phyloP scores from a whole-genome alignment of 139 green algal species.

The Astrephomene gubernaculifera region DNA sequence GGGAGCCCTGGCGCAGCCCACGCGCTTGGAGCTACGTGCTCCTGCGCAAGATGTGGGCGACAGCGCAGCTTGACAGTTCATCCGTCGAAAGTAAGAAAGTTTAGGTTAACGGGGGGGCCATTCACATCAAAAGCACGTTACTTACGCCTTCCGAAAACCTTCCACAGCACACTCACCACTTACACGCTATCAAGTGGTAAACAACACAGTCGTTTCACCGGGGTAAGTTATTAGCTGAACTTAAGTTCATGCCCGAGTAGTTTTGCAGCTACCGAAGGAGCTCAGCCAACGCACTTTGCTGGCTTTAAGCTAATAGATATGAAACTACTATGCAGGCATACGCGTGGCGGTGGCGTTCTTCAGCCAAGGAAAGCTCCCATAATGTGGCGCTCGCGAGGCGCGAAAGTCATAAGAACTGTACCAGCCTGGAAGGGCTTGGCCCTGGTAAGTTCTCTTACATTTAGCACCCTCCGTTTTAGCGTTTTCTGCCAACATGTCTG shows the following conservation, averaged over 20 bases:
- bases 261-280: too few relatives aligned
- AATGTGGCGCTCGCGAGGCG: constrained; percentile 8
- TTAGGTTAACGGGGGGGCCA: background rate
- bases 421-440: background rate
- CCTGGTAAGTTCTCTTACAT: background rate
- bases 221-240: background rate
- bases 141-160: background rate
- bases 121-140: background rate
- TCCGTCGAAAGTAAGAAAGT: background rate
- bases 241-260: background rate
- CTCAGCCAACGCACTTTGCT: too few relatives aligned
- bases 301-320: too few relatives aligned
- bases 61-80: too few relatives aligned
- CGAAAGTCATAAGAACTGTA: background rate
- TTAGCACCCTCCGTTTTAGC: background rate
- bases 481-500: too few relatives aligned
- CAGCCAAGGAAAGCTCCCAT: background rate
- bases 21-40: background rate
- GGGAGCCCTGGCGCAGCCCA: background rate
- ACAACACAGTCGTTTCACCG: background rate
- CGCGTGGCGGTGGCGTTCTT: background rate
- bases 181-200: background rate
- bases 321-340: too few relatives aligned
- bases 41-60: background rate
- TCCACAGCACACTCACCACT: background rate